phyloP scores from a whole-genome alignment of 306 rosid species.

The Abrus pulchellus region DNA sequence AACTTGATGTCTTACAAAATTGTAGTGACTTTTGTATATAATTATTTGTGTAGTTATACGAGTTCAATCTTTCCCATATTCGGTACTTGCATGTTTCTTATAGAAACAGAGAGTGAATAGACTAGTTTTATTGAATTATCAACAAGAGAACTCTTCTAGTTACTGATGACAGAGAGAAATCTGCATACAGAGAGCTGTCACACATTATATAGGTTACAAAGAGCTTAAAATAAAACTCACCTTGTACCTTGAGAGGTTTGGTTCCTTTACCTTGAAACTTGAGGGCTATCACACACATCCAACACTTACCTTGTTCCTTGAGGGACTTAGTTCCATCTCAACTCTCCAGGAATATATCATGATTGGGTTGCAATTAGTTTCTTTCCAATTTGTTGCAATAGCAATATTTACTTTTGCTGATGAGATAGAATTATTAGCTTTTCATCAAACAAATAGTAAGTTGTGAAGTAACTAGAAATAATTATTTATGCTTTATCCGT shows the following conservation, averaged over 20 bases:
- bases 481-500: not conserved
- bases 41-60: not conserved
- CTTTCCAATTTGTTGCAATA: not conserved
- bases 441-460: conserved; percentile 18
- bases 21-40: not conserved
- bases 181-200: not conserved
- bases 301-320: too few relatives aligned
- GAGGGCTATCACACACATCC: too few relatives aligned
- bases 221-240: not conserved
- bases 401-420: conserved; percentile 8
- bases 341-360: not conserved
- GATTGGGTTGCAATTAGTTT: not conserved
- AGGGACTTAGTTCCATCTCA: too few relatives aligned
- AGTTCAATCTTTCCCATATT: not conserved
- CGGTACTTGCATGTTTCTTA: not conserved
- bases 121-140: conserved; percentile 1
- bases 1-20: not conserved
- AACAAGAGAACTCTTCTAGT: conserved; percentile 13
- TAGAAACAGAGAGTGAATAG: not conserved
- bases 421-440: not conserved
- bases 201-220: not conserved
- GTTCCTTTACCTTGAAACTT: too few relatives aligned
- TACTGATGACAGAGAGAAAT: not conserved
- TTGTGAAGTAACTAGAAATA: conserved; percentile 9
- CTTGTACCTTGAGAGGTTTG: too few relatives aligned